Percentiles rank a stretch among this genome's conserved stretches.
Conservation (phyloP, 139 green algal genomes). For the Micromonas commoda region DNA sequence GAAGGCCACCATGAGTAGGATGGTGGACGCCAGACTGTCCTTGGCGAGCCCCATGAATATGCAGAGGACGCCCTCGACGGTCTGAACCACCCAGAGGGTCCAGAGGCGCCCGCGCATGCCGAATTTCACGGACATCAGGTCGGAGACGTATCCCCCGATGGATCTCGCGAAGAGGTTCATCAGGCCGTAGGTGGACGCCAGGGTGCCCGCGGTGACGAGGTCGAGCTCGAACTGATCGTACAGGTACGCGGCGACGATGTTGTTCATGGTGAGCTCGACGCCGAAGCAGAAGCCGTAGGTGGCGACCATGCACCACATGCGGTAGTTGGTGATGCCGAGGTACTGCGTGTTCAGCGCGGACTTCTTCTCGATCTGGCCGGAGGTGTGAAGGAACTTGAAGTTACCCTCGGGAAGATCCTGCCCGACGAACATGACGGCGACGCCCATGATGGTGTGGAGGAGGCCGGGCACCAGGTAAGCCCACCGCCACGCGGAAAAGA, state of each 20-base stretch:
- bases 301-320: conserved; percentile 53
- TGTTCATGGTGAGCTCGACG: conserved; percentile 77
- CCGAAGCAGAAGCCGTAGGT: conserved; percentile 67
- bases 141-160: conserved; percentile 62
- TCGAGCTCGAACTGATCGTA: conserved; percentile 58
- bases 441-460: conserved; percentile 56
- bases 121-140: conserved; percentile 43
- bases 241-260: conserved; percentile 63
- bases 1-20: conserved; percentile 77
- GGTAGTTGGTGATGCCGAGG: conserved; percentile 54
- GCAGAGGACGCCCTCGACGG: conserved; percentile 65
- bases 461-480: conserved; percentile 79
- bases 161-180: conserved; percentile 87
- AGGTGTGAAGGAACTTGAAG: conserved; percentile 65
- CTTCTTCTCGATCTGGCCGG: conserved; percentile 60
- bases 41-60: conserved; percentile 63
- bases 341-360: conserved; percentile 3
- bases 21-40: conserved; percentile 57
- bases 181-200: conserved; percentile 74
- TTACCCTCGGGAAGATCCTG: conserved; percentile 84
- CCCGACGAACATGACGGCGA: conserved; percentile 41
- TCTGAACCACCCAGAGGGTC: conserved; percentile 62
- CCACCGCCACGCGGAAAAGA: conserved; percentile 75
- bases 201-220: conserved; percentile 49
- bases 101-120: conserved; percentile 72